These are phyloP conservation scores for Zygosaccharomyces pseudorouxii DNA, from an alignment of 805 yeast species.

Conservation along the genomic window DNA sequence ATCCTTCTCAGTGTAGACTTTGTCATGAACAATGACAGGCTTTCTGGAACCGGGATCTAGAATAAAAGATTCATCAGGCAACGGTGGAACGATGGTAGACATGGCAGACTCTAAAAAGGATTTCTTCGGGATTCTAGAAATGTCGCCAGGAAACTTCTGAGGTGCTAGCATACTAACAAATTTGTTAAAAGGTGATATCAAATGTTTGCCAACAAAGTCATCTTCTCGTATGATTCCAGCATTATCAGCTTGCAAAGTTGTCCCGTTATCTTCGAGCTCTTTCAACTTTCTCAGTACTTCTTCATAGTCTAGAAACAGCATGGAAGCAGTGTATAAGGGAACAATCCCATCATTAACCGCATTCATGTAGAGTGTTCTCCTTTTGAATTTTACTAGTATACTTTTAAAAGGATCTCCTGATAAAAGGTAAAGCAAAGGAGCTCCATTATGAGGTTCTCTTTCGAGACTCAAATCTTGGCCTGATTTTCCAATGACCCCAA, in stretches of 20 bases:
- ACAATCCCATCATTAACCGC: constrained; percentile 78
- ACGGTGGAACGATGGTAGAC: constrained; percentile 61
- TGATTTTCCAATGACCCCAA: constrained; percentile 75
- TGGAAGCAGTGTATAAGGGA: constrained; percentile 67
- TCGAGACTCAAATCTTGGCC: constrained; percentile 72
- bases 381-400: constrained; percentile 49
- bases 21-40: constrained; percentile 63
- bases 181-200: constrained; percentile 42
- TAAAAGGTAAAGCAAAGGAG: constrained; percentile 54
- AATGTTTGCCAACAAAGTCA: constrained; percentile 27
- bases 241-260: constrained; percentile 4
- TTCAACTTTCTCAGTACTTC: constrained; percentile 36
- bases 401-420: constrained; percentile 61
- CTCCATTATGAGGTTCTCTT: constrained; percentile 37
- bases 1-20: constrained; percentile 49
- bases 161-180: constrained; percentile 44
- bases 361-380: constrained; percentile 73
- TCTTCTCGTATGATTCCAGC: constrained; percentile 9
- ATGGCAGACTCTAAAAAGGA: constrained; percentile 69
- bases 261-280: constrained; percentile 20
- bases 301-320: constrained; percentile 63
- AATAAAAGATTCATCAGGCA: constrained; percentile 57
- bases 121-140: constrained; percentile 50
- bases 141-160: constrained; percentile 20
- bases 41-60: constrained; percentile 59